Percentiles rank a stretch among this genome's conserved stretches.
Conservation (phyloP, 202 grass and related monocot species). For the Saccharum hybrid region DNA sequence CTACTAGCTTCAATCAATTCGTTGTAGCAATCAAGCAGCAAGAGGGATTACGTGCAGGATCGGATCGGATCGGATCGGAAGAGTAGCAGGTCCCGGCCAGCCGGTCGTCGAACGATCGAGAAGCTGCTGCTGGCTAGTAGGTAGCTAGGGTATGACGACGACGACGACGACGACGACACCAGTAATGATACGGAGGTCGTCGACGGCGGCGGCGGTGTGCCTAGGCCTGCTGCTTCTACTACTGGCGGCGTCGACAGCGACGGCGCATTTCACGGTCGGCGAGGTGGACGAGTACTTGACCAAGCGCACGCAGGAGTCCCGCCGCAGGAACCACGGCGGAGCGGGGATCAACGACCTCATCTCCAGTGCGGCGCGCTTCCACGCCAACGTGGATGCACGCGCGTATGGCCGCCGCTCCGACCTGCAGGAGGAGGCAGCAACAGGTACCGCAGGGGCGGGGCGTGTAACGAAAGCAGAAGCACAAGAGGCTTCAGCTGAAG, state of each 20-base stretch:
- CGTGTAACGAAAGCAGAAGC: neutral
- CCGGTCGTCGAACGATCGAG: neutral
- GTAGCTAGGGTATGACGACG: neutral
- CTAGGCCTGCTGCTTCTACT: neutral
- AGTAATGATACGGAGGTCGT: neutral
- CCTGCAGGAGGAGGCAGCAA: neutral
- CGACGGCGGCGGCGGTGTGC: neutral
- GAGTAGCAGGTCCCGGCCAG: too few species aligned
- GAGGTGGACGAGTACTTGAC: slow-evolving; percentile 39
- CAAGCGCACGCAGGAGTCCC: slow-evolving; percentile 26
- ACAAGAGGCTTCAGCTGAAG: neutral
- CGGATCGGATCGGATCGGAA: neutral
- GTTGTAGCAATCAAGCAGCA: neutral
- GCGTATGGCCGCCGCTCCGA: neutral
- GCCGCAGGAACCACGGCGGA: neutral
- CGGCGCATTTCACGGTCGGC: slow-evolving; percentile 20
- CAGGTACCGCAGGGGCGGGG: too few species aligned
- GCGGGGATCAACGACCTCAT: neutral
- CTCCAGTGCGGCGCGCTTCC: neutral
- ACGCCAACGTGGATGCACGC: neutral
- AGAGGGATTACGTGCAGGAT: too few species aligned
- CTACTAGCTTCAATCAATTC: neutral
- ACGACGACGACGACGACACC: neutral
- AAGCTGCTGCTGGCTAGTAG: neutral
- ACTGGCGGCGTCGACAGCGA: neutral